Conservation (phyloP, 2,329 filamentous ascomycete species). For the Neophaeococcomyces mojaviensis region DNA sequence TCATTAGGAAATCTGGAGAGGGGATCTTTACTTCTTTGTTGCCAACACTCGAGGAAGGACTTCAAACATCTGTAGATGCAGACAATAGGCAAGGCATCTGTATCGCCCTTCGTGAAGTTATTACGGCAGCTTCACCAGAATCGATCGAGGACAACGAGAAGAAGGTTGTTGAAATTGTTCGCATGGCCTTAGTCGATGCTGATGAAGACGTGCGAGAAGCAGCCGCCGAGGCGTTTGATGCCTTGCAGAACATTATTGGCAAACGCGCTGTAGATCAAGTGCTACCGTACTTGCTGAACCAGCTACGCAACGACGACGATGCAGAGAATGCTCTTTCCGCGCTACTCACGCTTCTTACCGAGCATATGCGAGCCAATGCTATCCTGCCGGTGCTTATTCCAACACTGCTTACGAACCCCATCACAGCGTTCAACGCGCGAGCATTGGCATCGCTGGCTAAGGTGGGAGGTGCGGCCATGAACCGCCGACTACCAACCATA, state of each 20-base stretch:
- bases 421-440: slow-evolving; percentile 89
- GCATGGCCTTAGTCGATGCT: slow-evolving; percentile 82
- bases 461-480: slow-evolving; percentile 86
- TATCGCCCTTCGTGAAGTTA: slow-evolving; percentile 88
- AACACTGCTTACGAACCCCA: slow-evolving; percentile 80
- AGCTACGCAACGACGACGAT: slow-evolving; percentile 77
- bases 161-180: slow-evolving; percentile 86
- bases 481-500: slow-evolving; percentile 77
- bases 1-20: slow-evolving; percentile 95
- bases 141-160: slow-evolving; percentile 91
- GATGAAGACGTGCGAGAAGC: slow-evolving; percentile 88
- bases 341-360: slow-evolving; percentile 85
- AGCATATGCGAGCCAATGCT: slow-evolving; percentile 87
- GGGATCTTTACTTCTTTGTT: slow-evolving; percentile 80
- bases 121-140: slow-evolving; percentile 79
- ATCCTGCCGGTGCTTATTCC: slow-evolving; percentile 95
- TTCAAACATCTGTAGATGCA: slow-evolving; percentile 79
- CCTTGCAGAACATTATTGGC: slow-evolving; percentile 84
- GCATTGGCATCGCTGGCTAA: slow-evolving; percentile 87
- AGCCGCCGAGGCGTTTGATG: slow-evolving; percentile 94
- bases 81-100: slow-evolving; percentile 97
- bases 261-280: slow-evolving; percentile 95
- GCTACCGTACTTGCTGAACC: slow-evolving; percentile 78
- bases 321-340: slow-evolving; percentile 90
- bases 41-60: slow-evolving; percentile 84